Evolutionary conservation across 2,329 filamentous ascomycete genomes (phyloP).

Genomic region (Neonectria neomacrospora): DNA sequence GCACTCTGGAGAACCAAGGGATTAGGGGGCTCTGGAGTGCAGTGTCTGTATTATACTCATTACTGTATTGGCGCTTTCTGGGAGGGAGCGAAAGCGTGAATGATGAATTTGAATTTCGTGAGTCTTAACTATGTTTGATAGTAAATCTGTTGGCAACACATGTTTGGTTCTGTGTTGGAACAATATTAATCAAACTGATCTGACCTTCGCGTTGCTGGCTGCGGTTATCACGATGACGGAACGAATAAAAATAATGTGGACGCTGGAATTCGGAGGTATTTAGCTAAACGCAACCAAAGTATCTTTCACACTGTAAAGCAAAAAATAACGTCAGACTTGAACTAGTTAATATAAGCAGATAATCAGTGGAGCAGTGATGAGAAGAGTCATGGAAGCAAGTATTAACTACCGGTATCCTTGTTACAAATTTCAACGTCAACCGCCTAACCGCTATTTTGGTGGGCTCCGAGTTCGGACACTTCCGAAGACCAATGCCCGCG

Average conservation of each 20-base stretch:
- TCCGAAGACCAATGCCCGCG: conserved; percentile 16
- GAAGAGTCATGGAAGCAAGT: too few species aligned
- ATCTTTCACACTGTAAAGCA: too few species aligned
- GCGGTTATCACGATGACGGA: too few species aligned
- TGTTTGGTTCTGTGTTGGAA: background rate
- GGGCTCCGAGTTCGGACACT: conserved; percentile 8
- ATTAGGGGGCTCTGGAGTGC: conserved; percentile 17
- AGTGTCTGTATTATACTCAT: background rate
- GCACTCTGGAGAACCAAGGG: conserved; percentile 37
- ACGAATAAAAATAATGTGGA: background rate
- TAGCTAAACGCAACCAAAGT: too few species aligned
- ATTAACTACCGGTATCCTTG: background rate
- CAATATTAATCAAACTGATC: background rate
- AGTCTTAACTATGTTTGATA: background rate
- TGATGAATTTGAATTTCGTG: background rate
- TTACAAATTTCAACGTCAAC: background rate
- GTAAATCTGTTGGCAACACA: conserved; percentile 1
- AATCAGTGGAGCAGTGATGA: background rate
- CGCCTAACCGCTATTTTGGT: background rate
- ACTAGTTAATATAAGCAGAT: too few species aligned
- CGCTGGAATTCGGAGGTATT: too few species aligned
- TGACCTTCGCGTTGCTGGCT: background rate
- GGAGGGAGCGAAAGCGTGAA: background rate
- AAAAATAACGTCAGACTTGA: too few species aligned
- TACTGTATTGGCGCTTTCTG: conserved; percentile 1